These are phyloP conservation scores for Sarocladiaceae sp. DNA, from an alignment of 2,329 filamentous ascomycete genomes.

Conservation along the genomic window DNA sequence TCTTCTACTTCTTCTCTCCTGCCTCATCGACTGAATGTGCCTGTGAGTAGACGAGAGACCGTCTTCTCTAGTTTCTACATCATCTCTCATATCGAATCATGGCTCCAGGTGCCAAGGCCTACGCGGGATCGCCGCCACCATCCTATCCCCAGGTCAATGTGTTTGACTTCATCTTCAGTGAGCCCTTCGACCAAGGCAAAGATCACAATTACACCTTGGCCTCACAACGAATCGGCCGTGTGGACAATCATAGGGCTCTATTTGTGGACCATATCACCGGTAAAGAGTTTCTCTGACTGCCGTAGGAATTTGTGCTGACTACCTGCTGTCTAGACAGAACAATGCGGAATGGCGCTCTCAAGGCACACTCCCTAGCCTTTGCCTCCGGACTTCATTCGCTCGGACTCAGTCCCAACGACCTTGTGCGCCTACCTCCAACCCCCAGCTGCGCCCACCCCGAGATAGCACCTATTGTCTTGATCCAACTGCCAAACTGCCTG, in stretches of 20 bases:
- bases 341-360: constrained; percentile 28
- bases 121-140: not conserved
- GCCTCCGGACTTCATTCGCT: constrained; percentile 29
- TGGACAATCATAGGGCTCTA: not conserved
- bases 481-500: constrained; percentile 36
- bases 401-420: constrained; percentile 27
- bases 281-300: not conserved
- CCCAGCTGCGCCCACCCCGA: constrained; percentile 30
- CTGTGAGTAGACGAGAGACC: too few species aligned
- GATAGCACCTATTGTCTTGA: constrained; percentile 33
- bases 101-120: too few species aligned
- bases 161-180: not conserved
- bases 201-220: not conserved
- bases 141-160: not conserved
- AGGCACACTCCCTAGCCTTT: constrained; percentile 28
- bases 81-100: too few species aligned
- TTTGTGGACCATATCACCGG: not conserved
- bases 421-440: constrained; percentile 30
- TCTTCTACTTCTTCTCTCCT: too few species aligned
- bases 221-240: not conserved
- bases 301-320: not conserved
- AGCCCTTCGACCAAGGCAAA: not conserved
- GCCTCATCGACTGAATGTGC: too few species aligned
- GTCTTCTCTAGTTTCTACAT: too few species aligned
- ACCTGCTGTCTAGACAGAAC: constrained; percentile 28